Base-by-base conservation (phyloP, 176 grass and related monocot species). In the Eleusine coracana region DNA sequence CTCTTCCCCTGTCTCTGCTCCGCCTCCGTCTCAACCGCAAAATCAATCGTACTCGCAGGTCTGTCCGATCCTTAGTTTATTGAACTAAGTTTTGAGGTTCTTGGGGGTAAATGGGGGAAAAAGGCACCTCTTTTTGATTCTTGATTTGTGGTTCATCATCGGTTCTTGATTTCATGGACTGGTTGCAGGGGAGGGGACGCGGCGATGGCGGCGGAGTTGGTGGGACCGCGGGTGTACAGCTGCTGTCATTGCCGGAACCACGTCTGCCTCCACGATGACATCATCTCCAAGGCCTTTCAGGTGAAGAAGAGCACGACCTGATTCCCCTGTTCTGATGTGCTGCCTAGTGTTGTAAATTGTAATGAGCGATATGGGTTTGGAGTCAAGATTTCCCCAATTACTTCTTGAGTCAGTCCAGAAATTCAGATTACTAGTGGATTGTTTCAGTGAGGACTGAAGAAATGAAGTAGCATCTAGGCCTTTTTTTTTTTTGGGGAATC, bases 221-320 rank as follows among this genome's bases (percentile, higher is more conserved):
- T 93, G 23, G 88, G 91, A 18, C 85, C 88, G 68, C 91, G 88
- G 66, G 67, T 93, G 56, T 93, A 93, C 82, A 90, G 91, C 48
- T 93, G 91, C 79, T 88, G 68, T 86, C 78, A 83, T 81, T 94
- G 88, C 86, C 71, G 92, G 73, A 94, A 94, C 81, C 86, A 91
- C 68, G 92, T 94, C 68, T 94, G 92, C 59, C 92, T 91, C 69
- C 92, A 94, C 80, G 88, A 94, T 77, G 88, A 94, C 67, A 91
- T 94, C 69, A 94, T 94, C 59, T 94, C 88, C 69, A 90, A 91
- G 77, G 86, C 83, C 25, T 94, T 94, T 83, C 86, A 84, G 92
- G 92, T 94, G 86, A 90, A 34, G 60, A 70, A 28, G 11, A 23
- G 36, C 69, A 50, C 3, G 41, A 39, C 64, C 10, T 37, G 14